Conservation (phyloP, 768 basidiomycete genomes). For the Chalciporus chontae region DNA sequence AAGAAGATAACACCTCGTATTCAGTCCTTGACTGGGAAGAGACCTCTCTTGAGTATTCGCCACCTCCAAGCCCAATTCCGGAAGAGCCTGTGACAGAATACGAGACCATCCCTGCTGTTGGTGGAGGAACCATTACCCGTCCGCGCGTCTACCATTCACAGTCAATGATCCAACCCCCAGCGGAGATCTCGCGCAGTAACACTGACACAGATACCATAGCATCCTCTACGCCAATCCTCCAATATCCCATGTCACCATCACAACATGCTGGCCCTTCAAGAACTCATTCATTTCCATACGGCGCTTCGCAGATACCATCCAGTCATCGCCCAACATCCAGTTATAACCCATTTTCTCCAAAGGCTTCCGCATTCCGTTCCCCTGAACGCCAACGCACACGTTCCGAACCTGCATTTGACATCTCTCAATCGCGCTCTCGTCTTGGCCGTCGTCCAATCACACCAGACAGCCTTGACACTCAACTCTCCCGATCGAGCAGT, state of each 20-base stretch:
- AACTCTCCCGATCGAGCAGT: slow-evolving; percentile 46
- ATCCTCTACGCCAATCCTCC: slow-evolving; percentile 69
- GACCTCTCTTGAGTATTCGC: slow-evolving; percentile 42
- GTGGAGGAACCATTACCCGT: slow-evolving; percentile 82
- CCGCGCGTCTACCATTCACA: slow-evolving; percentile 86
- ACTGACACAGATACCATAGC: slow-evolving; percentile 80
- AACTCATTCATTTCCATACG: slow-evolving; percentile 4
- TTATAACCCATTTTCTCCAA: slow-evolving; percentile 13
- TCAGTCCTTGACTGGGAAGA: slow-evolving; percentile 74
- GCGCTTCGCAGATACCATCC: slow-evolving; percentile 8
- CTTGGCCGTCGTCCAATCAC: slow-evolving; percentile 37
- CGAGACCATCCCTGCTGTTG: slow-evolving; percentile 88
- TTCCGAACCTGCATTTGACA: slow-evolving; percentile 18
- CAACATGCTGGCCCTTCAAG: slow-evolving; percentile 11
- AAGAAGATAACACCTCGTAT: slow-evolving; percentile 40
- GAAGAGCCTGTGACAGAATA: slow-evolving; percentile 58
- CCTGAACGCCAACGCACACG: slow-evolving; percentile 5
- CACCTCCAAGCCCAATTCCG: slow-evolving; percentile 41
- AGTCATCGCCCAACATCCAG: slow-evolving; percentile 23
- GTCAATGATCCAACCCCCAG: slow-evolving; percentile 59
- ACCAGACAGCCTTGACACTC: slow-evolving; percentile 51
- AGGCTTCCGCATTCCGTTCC: slow-evolving; percentile 2
- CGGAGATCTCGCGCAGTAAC: slow-evolving; percentile 14
- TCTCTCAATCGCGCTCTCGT: slow-evolving; percentile 24
- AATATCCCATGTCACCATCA: slow-evolving; percentile 1